A percentile compares a stretch with the other conserved stretches of the same genome.
phyloP scores from a whole-genome alignment of 106 monocot species.

The Dendrobium catenatum region DNA sequence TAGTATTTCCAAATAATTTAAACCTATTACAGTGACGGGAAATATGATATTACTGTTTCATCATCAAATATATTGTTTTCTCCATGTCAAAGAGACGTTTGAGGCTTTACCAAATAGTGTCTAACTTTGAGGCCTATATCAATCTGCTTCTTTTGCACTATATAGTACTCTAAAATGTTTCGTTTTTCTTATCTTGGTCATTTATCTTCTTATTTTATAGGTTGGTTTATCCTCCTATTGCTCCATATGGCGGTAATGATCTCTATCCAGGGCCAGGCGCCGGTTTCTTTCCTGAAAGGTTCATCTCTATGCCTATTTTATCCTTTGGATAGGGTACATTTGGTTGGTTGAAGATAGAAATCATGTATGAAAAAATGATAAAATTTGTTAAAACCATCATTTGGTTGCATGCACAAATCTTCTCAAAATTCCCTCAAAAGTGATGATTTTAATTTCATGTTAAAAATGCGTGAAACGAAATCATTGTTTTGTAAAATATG shows the following conservation, averaged over 20 bases:
- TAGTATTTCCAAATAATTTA: not conserved
- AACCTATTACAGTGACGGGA: not conserved
- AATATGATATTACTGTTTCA: not conserved
- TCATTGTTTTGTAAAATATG: not conserved
- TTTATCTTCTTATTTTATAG: conserved; percentile 18
- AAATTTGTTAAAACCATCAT: not conserved
- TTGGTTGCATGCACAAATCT: not conserved
- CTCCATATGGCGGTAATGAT: conserved; percentile 41
- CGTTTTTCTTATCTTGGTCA: not conserved
- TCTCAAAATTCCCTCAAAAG: not conserved
- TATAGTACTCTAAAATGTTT: not conserved
- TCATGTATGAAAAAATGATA: not conserved
- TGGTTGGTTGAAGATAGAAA: not conserved
- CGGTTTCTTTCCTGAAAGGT: conserved; percentile 72
- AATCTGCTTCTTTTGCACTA: not conserved
- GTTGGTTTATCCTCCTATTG: conserved; percentile 57
- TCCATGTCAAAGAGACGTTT: not conserved
- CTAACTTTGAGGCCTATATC: not conserved
- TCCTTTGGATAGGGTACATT: not conserved
- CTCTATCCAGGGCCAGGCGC: conserved; percentile 61
- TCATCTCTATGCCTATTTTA: not conserved
- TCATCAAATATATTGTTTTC: not conserved
- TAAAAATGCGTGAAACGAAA: not conserved
- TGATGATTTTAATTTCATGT: not conserved
- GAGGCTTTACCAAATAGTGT: not conserved